phyloP scores from a whole-genome alignment of 768 basidiomycete genomes.

The Mrakia hoshinonis region DNA sequence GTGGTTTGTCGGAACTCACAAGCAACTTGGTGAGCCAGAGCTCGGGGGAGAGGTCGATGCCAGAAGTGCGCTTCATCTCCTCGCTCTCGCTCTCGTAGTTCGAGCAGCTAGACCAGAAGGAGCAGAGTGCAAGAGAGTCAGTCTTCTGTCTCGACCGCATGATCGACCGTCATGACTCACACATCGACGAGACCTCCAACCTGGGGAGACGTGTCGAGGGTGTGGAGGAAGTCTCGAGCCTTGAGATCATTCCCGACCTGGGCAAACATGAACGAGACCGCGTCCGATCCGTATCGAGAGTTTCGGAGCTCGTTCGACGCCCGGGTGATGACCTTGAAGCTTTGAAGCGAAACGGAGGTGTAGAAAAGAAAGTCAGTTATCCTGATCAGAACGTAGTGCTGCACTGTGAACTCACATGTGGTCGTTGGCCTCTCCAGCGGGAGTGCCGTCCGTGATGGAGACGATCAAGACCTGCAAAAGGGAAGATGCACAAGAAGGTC shows the following conservation, averaged over 20 bases:
- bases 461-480: constrained; percentile 36
- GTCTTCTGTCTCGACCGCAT: too few species aligned
- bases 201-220: neutral
- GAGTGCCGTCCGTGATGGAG: constrained; percentile 31
- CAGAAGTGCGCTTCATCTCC: constrained; percentile 19
- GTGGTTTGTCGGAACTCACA: neutral
- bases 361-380: neutral
- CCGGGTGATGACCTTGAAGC: constrained; percentile 39
- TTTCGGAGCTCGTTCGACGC: constrained; percentile 38
- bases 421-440: constrained; percentile 18
- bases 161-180: too few species aligned
- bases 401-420: constrained; percentile 27
- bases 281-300: constrained; percentile 38
- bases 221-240: constrained; percentile 36
- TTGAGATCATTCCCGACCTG: constrained; percentile 41
- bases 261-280: constrained; percentile 38
- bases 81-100: constrained; percentile 26
- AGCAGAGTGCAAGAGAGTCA: neutral
- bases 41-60: constrained; percentile 25
- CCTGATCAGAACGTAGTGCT: too few species aligned
- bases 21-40: constrained; percentile 22
- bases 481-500: too few species aligned
- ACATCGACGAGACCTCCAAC: constrained; percentile 14
- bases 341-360: neutral
- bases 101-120: neutral